Percentiles rank a stretch among this genome's conserved stretches.
Conservation (phyloP, 2,329 filamentous ascomycete species). For the Tolypocladium ovalisporum region DNA sequence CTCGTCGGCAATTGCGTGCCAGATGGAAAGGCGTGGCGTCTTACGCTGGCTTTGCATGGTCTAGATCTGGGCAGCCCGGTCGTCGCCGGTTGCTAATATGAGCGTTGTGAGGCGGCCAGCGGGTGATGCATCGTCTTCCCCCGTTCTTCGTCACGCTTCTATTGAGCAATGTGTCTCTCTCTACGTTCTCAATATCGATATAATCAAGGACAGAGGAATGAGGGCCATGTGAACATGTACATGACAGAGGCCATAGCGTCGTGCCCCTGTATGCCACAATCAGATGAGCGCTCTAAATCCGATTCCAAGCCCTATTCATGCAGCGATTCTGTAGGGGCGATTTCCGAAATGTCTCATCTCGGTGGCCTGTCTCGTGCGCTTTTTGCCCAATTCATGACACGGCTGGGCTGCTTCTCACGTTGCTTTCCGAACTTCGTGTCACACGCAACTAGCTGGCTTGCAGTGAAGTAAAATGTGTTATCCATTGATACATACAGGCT, state of each 20-base stretch:
- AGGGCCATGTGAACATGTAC: neutral
- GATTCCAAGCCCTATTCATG: neutral
- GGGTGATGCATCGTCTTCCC: neutral
- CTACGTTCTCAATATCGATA: neutral
- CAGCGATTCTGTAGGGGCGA: neutral
- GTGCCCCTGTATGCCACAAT: neutral
- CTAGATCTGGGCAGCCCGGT: no score
- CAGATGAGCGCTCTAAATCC: neutral
- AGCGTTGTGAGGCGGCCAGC: no score
- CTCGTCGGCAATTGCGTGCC: conserved; percentile 1
- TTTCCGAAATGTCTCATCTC: neutral
- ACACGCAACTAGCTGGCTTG: neutral
- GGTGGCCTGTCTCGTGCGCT: neutral
- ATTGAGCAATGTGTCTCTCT: neutral
- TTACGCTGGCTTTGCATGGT: no score
- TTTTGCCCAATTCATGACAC: neutral
- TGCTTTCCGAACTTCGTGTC: no score
- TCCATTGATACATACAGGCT: conserved; percentile 7
- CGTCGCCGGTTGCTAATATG: no score
- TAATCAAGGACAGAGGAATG: neutral
- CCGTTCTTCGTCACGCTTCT: neutral
- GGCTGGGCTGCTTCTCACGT: neutral
- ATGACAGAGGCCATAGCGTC: neutral
- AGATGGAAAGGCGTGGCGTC: neutral
- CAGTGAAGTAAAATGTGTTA: neutral